Evolutionary conservation across 306 rosid genomes (phyloP).

Genomic region (Acacia crassicarpa): DNA sequence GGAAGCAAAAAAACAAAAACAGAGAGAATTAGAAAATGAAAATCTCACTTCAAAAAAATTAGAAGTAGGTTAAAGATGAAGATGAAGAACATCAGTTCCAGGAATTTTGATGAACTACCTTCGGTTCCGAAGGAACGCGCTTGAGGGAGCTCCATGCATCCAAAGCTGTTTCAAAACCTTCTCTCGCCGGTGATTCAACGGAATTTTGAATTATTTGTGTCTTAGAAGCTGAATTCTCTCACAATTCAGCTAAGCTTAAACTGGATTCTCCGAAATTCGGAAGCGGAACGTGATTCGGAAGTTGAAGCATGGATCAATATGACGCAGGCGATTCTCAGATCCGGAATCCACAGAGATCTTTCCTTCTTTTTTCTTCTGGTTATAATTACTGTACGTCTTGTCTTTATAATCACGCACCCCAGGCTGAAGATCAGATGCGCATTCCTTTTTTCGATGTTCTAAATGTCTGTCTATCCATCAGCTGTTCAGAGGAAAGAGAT

Average conservation of each 20-base stretch:
- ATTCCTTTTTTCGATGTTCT: slow-evolving; percentile 32
- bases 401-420: slow-evolving; percentile 2
- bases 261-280: slow-evolving; percentile 29
- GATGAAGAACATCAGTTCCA: slow-evolving; percentile 2
- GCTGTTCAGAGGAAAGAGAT: slow-evolving; percentile 4
- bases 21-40: not conserved
- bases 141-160: slow-evolving; percentile 87
- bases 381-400: not conserved
- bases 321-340: slow-evolving; percentile 40
- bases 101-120: slow-evolving; percentile 48
- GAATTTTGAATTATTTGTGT: slow-evolving; percentile 32
- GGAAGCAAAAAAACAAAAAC: not conserved
- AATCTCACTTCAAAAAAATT: not conserved
- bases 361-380: not conserved
- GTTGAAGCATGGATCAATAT: slow-evolving; percentile 24
- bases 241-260: slow-evolving; percentile 25
- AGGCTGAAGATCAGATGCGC: slow-evolving; percentile 53
- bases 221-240: slow-evolving; percentile 28
- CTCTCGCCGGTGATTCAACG: slow-evolving; percentile 21
- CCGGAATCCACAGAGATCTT: slow-evolving; percentile 31
- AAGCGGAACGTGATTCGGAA: not conserved
- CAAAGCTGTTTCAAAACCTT: slow-evolving; percentile 21
- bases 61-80: not conserved
- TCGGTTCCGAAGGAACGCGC: slow-evolving; percentile 68
- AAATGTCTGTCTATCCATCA: not conserved